Base-by-base conservation (phyloP, 1,284 basidiomycete genomes). In the Agaricales sp. region DNA sequence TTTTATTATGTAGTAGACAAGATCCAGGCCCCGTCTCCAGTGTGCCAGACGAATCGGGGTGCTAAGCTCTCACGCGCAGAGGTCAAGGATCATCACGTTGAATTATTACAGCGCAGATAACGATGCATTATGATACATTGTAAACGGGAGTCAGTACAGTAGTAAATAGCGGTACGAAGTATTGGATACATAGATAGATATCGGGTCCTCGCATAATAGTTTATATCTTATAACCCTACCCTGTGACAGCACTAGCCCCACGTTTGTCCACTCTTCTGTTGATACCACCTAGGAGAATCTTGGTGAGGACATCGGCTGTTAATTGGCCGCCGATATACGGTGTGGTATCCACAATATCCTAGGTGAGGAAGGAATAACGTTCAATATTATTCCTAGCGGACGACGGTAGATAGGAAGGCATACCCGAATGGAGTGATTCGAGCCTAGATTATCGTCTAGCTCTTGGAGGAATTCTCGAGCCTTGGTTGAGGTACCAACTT, bases 281-380 rank as follows among this genome's bases (percentile, higher is more conserved):
- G 47, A 82, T 72, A 1, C 78, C 80, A 30, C 77, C 77, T 4
- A 80, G 60, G 2, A 82, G 63, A 35, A 75, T 70, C 58, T 82
- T 82, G 52, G 69, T 65, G 41, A 78, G 51, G 51, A 70, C 61
- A 6, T 74, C 68, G 1, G 68, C 64, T 19, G 58, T 68, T 37
- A 80, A 55, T 13, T 59, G 47, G 13, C 65, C 58, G 2, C 67
- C 69, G 1, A 59, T 59, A 54, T 70, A 80, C 1, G 73, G 71
- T 0, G 77, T 77, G 2, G 77, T 80, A 55, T 83, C 80, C 2
- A 82, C 77, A 3, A 82, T 82, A 53, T 79, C 77, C 68, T 77
- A 50, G n/a, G 20, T 18, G 6, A 12, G 24, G 26, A 14, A 20
- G 16, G 35, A n/a, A n/a, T n/a, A n/a, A n/a, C n/a, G n/a, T n/a